Evolutionary conservation across 306 rosid genomes (phyloP), one percentile per base, ranked within the genome.

Genomic region (Cicer yamashitae): DNA sequence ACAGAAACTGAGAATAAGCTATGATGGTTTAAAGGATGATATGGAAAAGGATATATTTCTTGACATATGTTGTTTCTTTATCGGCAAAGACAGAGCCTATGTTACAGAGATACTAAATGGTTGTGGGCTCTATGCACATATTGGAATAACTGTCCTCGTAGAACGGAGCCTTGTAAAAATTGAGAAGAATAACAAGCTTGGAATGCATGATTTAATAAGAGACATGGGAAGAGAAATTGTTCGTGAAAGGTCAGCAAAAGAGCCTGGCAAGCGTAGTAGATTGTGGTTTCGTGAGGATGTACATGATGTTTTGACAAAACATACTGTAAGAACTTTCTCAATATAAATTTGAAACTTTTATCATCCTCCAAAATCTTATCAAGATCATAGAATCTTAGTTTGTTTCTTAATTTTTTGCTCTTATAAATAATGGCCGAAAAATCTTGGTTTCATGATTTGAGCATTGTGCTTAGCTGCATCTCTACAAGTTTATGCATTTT

Each of bases 191-290:
- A 79, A 65, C 58, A 73, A 65, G 46, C 69, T 79, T 38, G 56
- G 64, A 57, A 66, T 79, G 69, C 83, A 79, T 73, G 56, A 38
- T 73, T 71, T 79, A 22, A 0, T 79, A 37, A 39, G 79, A 69
- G 86, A 84, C 34, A 87, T 84, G 87, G 90, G 87, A 51, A 65
- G 82, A 56, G 80, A 71, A 46, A 82, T 87, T 5, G 67, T 74
- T 47, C 78, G 80, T 22, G 46, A 59, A 10, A 66, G 47, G 8
- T 79, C 75, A 0, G 6, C 67, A 0, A 39, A 75, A 2, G 15
- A 73, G 1, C 83, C 58, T 25, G 83, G 7, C 25, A 74, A 60
- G 37, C 74, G 59, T 1, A 79, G 74, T 41, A 17, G 86, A 7
- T 53, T 78, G 39, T 82, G 86, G 77, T 57, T 7, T 22, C 76